Conservation (phyloP, 2,329 filamentous ascomycete genomes). For the Plectosphaerella plurivora region DNA sequence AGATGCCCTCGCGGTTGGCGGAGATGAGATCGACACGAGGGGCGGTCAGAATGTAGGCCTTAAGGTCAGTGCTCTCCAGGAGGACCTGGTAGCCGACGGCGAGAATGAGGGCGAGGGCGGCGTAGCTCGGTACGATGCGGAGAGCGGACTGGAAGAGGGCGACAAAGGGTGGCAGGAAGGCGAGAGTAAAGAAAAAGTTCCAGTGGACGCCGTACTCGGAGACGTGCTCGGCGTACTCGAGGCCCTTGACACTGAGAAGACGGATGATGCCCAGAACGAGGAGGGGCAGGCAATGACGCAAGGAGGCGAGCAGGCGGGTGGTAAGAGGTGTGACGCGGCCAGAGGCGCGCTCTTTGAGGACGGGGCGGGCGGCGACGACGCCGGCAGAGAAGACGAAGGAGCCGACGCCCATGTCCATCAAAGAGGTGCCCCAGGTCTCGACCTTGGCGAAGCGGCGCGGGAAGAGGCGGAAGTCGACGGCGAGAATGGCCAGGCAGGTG, state of each 20-base stretch:
- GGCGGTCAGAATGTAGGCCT: constrained; percentile 77
- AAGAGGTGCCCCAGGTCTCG: constrained; percentile 98
- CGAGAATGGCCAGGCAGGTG: constrained; percentile 89
- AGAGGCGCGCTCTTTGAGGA: constrained; percentile 64
- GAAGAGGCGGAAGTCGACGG: constrained; percentile 91
- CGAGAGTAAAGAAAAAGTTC: constrained; percentile 99
- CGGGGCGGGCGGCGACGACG: constrained; percentile 78
- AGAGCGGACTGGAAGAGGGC: constrained; percentile 75
- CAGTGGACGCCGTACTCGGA: constrained; percentile 97
- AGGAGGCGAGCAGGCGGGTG: constrained; percentile 58
- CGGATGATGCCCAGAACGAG: constrained; percentile 75
- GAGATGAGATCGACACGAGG: constrained; percentile 75
- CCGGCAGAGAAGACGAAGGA: constrained; percentile 96
- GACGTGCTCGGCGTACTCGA: constrained; percentile 96
- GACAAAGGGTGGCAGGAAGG: constrained; percentile 81
- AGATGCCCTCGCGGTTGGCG: constrained; percentile 92
- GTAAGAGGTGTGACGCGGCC: constrained; percentile 44
- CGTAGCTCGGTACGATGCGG: constrained; percentile 69
- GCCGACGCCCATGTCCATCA: constrained; percentile 97
- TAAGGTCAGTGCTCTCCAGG: constrained; percentile 73
- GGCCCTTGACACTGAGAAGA: constrained; percentile 82
- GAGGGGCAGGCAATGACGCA: constrained; percentile 79
- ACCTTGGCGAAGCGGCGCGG: constrained; percentile 95
- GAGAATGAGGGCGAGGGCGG: constrained; percentile 66
- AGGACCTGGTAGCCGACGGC: constrained; percentile 67